Percentiles rank a stretch among this genome's conserved stretches.
These are phyloP conservation scores for Globisporangium carolinianum DNA, from an alignment of 352 stramenopile genomes.

Conservation along the genomic window DNA sequence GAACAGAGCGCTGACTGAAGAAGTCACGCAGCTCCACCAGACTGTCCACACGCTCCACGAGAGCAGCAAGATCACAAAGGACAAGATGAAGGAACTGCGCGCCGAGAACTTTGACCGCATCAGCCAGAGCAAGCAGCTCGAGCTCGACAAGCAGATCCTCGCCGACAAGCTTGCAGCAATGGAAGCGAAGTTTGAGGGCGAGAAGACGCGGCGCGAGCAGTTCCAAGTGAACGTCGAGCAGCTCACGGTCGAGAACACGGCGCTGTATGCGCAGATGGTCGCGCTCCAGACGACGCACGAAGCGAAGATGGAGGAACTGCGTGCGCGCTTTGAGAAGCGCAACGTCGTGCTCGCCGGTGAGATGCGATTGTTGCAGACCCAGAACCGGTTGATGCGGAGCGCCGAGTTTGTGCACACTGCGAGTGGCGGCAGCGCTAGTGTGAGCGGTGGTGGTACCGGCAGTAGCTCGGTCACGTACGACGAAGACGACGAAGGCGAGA, in stretches of 20 bases:
- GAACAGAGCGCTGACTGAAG: constrained; percentile 67
- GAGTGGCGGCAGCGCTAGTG: background rate
- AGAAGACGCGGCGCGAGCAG: constrained; percentile 74
- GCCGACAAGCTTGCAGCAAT: constrained; percentile 57
- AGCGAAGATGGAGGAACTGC: constrained; percentile 76
- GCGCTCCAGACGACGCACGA: constrained; percentile 75
- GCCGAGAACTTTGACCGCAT: constrained; percentile 51
- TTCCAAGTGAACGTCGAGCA: constrained; percentile 86
- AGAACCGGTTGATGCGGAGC: constrained; percentile 66
- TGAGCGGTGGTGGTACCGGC: background rate
- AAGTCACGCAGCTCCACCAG: constrained; percentile 57
- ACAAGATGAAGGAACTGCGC: constrained; percentile 40
- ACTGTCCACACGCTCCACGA: constrained; percentile 62
- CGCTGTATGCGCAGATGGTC: constrained; percentile 83
- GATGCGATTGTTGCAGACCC: constrained; percentile 69
- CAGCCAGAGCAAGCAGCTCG: constrained; percentile 50
- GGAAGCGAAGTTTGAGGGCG: constrained; percentile 70
- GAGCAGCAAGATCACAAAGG: constrained; percentile 50
- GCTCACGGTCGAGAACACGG: constrained; percentile 79
- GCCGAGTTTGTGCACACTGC: constrained; percentile 17
- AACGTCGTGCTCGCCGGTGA: constrained; percentile 61
- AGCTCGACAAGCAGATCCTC: constrained; percentile 67
- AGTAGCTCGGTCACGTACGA: constrained; percentile 11
- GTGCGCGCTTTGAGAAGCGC: constrained; percentile 61
- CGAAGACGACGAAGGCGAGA: constrained; percentile 35